Percentiles rank a stretch among this genome's conserved stretches.
Conservation (phyloP, 345 rosid species). For the Alliaria petiolata region DNA sequence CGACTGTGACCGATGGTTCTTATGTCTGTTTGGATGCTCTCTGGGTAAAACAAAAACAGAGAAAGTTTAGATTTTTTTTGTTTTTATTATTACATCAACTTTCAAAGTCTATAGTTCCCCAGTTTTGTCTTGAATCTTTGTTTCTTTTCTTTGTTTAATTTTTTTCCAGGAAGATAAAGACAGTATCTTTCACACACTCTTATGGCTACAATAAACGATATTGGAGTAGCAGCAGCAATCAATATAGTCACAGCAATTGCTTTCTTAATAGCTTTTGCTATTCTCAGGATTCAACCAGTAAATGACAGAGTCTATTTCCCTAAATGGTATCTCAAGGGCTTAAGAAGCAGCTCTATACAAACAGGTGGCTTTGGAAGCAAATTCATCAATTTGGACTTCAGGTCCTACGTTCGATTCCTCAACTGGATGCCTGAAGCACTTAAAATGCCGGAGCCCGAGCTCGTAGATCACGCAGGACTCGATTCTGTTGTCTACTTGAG, state of each 20-base stretch:
- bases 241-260: conserved; percentile 74
- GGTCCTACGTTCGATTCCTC: conserved; percentile 64
- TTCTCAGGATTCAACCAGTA: conserved; percentile 83
- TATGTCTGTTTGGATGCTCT: conserved; percentile 3
- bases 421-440: conserved; percentile 95
- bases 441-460: conserved; percentile 91
- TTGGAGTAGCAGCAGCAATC: conserved; percentile 81
- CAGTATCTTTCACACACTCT: neutral
- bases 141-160: too few species aligned
- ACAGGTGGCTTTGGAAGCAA: conserved; percentile 60
- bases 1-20: conserved; percentile 20
- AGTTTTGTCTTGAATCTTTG: conserved; percentile 10
- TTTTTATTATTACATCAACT: neutral
- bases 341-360: conserved; percentile 64
- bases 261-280: conserved; percentile 74
- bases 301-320: conserved; percentile 94
- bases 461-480: conserved; percentile 84
- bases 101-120: neutral
- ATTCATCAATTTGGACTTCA: conserved; percentile 68
- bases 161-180: conserved; percentile 18
- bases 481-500: conserved; percentile 90
- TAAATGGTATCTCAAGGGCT: conserved; percentile 86
- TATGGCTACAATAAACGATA: conserved; percentile 82
- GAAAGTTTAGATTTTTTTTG: neutral
- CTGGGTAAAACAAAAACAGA: neutral